These are phyloP conservation scores for Steccherinum ochraceum DNA, from an alignment of 768 basidiomycete genomes.

Conservation along the genomic window DNA sequence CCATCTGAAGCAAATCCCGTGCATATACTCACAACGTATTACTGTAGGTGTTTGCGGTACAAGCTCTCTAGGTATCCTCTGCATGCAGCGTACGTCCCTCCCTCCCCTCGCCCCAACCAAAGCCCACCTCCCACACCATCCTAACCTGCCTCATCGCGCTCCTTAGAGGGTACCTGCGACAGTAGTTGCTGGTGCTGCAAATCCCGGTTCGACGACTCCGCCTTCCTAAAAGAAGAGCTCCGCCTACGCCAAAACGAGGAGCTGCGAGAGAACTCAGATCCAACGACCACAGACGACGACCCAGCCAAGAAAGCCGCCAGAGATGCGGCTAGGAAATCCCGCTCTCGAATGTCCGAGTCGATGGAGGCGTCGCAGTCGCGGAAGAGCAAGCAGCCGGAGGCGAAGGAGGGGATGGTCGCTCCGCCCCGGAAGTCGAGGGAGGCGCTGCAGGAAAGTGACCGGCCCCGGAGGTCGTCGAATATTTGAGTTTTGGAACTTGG, in stretches of 20 bases:
- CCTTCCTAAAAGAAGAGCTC: constrained; percentile 1
- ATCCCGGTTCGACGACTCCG: constrained; percentile 1
- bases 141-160: neutral
- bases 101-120: neutral
- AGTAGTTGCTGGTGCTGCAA: neutral
- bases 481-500: too few relatives aligned
- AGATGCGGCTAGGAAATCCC: too few relatives aligned
- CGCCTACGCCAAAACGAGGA: neutral
- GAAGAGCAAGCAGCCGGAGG: too few relatives aligned
- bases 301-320: too few relatives aligned
- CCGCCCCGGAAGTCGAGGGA: too few relatives aligned
- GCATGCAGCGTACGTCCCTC: neutral
- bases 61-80: neutral
- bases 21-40: neutral
- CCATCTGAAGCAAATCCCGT: neutral
- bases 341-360: too few relatives aligned
- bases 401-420: too few relatives aligned
- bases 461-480: too few relatives aligned
- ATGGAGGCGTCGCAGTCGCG: too few relatives aligned
- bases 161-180: neutral
- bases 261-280: neutral
- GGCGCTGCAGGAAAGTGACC: too few relatives aligned
- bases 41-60: constrained; percentile 7
- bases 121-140: too few relatives aligned
- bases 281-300: too few relatives aligned